phyloP scores from a whole-genome alignment of 1,284 basidiomycete species.

The Ceratobasidium sp. region DNA sequence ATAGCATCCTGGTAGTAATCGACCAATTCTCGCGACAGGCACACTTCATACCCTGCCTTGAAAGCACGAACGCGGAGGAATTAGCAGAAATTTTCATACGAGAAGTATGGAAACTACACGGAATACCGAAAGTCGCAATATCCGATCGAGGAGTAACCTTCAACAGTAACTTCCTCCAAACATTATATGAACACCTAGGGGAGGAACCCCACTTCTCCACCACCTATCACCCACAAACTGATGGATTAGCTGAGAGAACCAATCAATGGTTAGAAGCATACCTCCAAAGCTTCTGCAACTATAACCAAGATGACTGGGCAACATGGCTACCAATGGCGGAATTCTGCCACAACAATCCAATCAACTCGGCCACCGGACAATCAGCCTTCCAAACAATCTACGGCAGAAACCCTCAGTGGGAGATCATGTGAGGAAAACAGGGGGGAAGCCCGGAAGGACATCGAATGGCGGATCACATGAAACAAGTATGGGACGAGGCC shows the following conservation, averaged over 20 bases:
- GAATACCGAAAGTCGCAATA: background rate
- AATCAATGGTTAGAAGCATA: too few species aligned
- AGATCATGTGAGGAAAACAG: constrained; percentile 48
- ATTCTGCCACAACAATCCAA: too few species aligned
- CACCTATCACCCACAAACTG: constrained; percentile 56
- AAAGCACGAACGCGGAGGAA: background rate
- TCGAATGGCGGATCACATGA: background rate
- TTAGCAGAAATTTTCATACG: background rate
- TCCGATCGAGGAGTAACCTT: background rate
- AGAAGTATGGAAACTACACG: too few species aligned
- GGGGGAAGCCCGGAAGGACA: background rate
- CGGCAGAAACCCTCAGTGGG: constrained; percentile 23
- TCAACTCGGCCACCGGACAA: constrained; percentile 52
- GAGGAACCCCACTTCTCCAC: constrained; percentile 51
- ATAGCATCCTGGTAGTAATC: constrained; percentile 2
- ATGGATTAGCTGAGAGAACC: too few species aligned
- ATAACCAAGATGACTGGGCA: too few species aligned
- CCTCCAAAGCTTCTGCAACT: too few species aligned
- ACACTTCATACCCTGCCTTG: constrained; percentile 14
- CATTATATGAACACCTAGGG: constrained; percentile 42
- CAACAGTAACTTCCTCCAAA: constrained; percentile 48
- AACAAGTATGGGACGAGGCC: constrained; percentile 2
- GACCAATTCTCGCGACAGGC: background rate
- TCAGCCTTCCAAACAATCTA: constrained; percentile 38
- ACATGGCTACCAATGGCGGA: too few species aligned